Base-by-base conservation (phyloP, 139 green algal species). In the Auxenochlorella pyrenoidosa region DNA sequence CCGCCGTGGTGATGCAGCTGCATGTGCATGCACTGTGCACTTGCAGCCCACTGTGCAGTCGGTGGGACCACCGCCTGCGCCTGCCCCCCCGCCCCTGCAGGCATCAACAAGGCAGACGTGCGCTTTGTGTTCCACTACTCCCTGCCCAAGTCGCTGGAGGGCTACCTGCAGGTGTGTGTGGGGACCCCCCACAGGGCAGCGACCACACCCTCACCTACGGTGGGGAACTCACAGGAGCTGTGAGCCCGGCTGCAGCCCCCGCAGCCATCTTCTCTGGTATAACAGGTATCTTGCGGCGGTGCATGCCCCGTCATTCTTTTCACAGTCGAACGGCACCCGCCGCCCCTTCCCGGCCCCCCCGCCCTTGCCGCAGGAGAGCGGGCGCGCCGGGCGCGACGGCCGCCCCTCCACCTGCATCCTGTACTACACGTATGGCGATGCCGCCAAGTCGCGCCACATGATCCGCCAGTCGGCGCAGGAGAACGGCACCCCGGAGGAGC, bases 61-160 rank as follows among this genome's bases (percentile, higher is more conserved):
- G n/a, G n/a, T n/a, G 47, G 47, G 47, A 54, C n/a, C n/a, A 10
- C 47, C 47, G 10, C 47, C 47, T 10, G 34, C 21, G 70, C 38
- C 71, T 78, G 70, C 13, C 36, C 16, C 19, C 34, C 32, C n/a
- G 19, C 51, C 36, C 94, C 95, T 85, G 47, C 89, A 92, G 90
- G 91, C 88, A 94, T 96, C 88, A 94, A 95, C 90, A 96, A 96
- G 88, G 75, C 92, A 8, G 92, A 96, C 51, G 94, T 96, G 72
- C 92, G 96, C 19, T 99, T 98, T 89, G 97, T 99, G 36, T 95
- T 98, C 85, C 97, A 99, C 93, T 96, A 94, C 89, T 95, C 90
- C 18, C 84, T 98, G 65, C 92, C 96, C 82, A 99, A 99, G 90
- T 96, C 93, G 47, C 90, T 99, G 51, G 96, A 98, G 87, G 95